Evolutionary conservation across 208 protist genomes (phyloP).

Genomic region (Phytomonas sp.): DNA sequence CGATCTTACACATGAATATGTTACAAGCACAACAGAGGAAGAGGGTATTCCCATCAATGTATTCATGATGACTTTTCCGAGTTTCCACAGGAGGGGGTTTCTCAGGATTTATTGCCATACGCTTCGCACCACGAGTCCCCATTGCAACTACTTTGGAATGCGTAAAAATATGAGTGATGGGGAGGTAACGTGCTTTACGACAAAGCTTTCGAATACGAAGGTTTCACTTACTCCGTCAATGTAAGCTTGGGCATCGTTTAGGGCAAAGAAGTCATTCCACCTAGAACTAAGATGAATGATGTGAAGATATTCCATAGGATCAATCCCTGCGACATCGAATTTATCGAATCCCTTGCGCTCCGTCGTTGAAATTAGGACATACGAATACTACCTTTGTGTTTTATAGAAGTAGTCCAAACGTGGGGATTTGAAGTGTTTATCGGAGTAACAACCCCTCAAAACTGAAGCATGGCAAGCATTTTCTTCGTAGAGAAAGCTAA

Average conservation of each 20-base stretch:
- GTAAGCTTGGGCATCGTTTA: background rate
- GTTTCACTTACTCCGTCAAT: background rate
- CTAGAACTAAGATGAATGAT: background rate
- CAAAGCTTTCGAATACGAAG: background rate
- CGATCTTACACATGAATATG: background rate
- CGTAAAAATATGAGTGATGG: background rate
- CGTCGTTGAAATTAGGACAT: background rate
- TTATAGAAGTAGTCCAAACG: background rate
- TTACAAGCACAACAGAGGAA: background rate
- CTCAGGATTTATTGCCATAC: background rate
- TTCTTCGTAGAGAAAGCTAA: background rate
- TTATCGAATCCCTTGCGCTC: background rate
- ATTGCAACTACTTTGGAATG: background rate
- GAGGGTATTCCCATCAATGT: background rate
- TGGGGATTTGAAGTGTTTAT: background rate
- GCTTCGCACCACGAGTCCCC: background rate
- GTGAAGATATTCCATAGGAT: background rate
- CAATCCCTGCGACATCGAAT: background rate
- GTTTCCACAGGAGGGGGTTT: background rate
- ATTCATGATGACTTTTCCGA: background rate
- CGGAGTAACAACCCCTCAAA: background rate
- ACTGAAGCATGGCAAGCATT: background rate
- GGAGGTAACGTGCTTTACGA: background rate
- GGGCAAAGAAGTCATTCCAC: background rate
- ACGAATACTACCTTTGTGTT: background rate